A percentile compares a stretch with the other conserved stretches of the same genome.
Conservation (phyloP, 192 early-diverging fungal genomes). For the Gaertneriomyces semiglobifer region DNA sequence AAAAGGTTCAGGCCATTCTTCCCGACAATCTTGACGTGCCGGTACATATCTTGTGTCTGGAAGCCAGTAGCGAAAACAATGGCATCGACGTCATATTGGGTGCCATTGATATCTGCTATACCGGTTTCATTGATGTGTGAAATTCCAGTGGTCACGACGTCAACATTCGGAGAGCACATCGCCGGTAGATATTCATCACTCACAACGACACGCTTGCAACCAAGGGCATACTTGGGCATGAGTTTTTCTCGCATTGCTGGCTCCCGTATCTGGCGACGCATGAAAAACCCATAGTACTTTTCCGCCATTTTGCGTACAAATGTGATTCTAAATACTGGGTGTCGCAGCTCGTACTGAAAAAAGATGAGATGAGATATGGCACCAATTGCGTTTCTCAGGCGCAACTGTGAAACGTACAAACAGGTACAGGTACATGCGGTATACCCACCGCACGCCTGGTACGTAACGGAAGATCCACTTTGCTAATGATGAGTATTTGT, state of each 20-base stretch:
- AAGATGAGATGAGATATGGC: no score
- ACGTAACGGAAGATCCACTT: constrained; percentile 33
- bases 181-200: constrained; percentile 37
- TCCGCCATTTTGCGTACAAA: no score
- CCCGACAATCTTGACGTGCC: constrained; percentile 37
- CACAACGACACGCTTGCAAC: constrained; percentile 42
- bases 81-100: constrained; percentile 41
- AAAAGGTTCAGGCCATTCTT: background rate
- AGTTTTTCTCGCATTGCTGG: constrained; percentile 33
- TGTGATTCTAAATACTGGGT: no score
- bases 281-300: background rate
- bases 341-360: no score
- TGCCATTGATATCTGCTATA: constrained; percentile 34
- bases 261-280: background rate
- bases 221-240: constrained; percentile 45
- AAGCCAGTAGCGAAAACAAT: constrained; percentile 57
- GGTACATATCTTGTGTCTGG: constrained; percentile 35
- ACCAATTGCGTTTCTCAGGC: no score
- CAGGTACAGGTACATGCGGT: constrained; percentile 27
- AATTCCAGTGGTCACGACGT: constrained; percentile 30
- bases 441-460: constrained; percentile 34
- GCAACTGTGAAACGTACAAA: constrained; percentile 1
- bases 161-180: constrained; percentile 29
- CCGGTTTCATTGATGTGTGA: constrained; percentile 30
- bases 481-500: constrained; percentile 23